phyloP scores from a whole-genome alignment of 2,329 filamentous ascomycete genomes.

The Colletotrichum camelliae region DNA sequence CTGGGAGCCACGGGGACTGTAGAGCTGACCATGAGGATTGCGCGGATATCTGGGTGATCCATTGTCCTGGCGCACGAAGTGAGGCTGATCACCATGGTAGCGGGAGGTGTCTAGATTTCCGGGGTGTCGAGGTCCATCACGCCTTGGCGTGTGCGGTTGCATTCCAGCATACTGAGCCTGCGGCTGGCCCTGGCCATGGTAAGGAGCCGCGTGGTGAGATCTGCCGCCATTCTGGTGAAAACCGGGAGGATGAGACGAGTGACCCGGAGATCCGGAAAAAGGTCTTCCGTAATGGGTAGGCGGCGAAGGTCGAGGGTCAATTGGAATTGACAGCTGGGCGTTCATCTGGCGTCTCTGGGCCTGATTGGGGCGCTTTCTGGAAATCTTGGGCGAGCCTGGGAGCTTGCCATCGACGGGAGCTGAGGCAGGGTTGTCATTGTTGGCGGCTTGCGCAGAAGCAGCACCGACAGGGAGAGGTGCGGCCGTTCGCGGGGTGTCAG shows the following conservation, averaged over 20 bases:
- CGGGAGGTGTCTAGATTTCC: neutral
- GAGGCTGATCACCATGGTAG: neutral
- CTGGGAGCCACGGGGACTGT: conserved; percentile 33
- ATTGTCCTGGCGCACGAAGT: neutral
- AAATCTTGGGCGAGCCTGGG: conserved; percentile 30
- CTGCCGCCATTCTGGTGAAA: neutral
- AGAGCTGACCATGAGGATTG: conserved; percentile 30
- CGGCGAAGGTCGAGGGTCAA: conserved; percentile 50
- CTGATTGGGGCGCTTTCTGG: conserved; percentile 63
- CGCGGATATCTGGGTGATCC: neutral
- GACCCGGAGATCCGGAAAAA: conserved; percentile 33
- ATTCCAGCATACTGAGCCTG: neutral
- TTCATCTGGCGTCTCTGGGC: conserved; percentile 69
- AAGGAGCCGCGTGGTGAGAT: neutral
- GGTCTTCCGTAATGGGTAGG: conserved; percentile 31
- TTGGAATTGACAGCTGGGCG: conserved; percentile 60
- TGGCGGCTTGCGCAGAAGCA: neutral
- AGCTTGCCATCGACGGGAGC: conserved; percentile 42
- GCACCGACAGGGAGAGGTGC: neutral
- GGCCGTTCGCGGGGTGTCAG: conserved; percentile 11
- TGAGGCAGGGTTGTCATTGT: neutral
- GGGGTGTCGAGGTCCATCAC: conserved; percentile 28
- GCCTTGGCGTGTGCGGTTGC: conserved; percentile 25
- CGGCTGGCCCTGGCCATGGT: neutral
- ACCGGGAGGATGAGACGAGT: conserved; percentile 25